Percentiles rank a stretch among this genome's conserved stretches.
phyloP scores from a whole-genome alignment of 2,329 filamentous ascomycete genomes.

The Davidsoniella australis region DNA sequence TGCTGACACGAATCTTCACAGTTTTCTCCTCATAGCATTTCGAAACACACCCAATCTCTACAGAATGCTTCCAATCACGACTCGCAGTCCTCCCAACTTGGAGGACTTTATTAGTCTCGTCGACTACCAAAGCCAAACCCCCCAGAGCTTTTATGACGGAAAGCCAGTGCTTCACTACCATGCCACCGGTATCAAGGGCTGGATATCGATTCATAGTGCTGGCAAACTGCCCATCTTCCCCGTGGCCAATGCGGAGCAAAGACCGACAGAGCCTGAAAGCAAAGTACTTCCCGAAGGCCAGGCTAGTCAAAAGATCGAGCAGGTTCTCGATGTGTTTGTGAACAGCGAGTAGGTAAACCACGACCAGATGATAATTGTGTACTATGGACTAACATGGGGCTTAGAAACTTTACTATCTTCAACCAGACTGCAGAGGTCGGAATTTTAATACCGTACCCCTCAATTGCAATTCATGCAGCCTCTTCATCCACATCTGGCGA shows the following conservation, averaged over 20 bases:
- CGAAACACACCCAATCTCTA: slow-evolving; percentile 9
- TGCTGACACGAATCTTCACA: no score
- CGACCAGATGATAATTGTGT: not conserved
- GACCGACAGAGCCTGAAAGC: slow-evolving; percentile 18
- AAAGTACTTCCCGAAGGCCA: slow-evolving; percentile 20
- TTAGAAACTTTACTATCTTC: slow-evolving; percentile 41
- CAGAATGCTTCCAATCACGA: slow-evolving; percentile 30
- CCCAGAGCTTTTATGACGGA: slow-evolving; percentile 51
- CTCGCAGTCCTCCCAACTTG: slow-evolving; percentile 37
- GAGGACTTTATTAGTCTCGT: slow-evolving; percentile 46
- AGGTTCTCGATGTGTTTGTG: slow-evolving; percentile 38
- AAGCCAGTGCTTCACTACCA: slow-evolving; percentile 57
- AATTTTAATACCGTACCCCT: slow-evolving; percentile 54
- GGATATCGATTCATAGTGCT: slow-evolving; percentile 36
- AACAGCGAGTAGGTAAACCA: slow-evolving; percentile 34
- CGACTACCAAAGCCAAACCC: slow-evolving; percentile 57
- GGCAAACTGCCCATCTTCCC: slow-evolving; percentile 37
- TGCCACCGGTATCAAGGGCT: slow-evolving; percentile 37
- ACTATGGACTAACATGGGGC: not conserved
- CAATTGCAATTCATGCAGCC: slow-evolving; percentile 59
- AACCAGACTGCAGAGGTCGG: slow-evolving; percentile 39
- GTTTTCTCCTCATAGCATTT: not conserved
- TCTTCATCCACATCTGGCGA: slow-evolving; percentile 29
- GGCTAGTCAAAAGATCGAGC: slow-evolving; percentile 25
- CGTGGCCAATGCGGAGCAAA: slow-evolving; percentile 20